These are phyloP conservation scores for Nephelium lappaceum DNA, from an alignment of 345 rosid genomes.

Conservation along the genomic window DNA sequence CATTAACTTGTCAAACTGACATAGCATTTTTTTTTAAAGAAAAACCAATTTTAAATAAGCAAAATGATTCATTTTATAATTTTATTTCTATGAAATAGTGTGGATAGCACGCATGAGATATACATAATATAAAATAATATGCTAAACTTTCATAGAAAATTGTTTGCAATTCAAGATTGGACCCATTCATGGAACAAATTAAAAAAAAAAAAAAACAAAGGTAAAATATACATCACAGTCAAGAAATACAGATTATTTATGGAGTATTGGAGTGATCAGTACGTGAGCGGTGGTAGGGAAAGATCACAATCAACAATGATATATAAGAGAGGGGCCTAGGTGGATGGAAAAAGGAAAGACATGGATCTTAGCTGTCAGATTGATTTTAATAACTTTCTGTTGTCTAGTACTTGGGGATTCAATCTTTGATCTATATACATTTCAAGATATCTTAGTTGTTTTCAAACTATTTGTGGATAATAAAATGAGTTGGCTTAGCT, in stretches of 20 bases:
- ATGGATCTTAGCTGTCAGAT: neutral
- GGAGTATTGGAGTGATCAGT: no score
- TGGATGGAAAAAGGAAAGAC: neutral
- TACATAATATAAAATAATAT: no score
- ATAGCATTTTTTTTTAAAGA: neutral
- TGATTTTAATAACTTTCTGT: neutral
- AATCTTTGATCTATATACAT: neutral
- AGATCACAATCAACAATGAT: no score
- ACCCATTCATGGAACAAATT: no score
- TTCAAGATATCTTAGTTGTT: no score
- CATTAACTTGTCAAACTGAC: neutral
- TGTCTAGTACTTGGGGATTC: slow-evolving; percentile 16
- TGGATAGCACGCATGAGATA: neutral
- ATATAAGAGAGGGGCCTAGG: neutral
- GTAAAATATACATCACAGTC: no score
- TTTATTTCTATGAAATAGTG: neutral
- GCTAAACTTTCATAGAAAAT: neutral
- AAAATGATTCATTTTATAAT: neutral
- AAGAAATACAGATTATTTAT: no score
- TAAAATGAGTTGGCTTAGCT: no score
- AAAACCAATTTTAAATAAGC: neutral
- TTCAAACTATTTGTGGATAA: no score
- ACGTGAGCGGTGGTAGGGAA: no score
- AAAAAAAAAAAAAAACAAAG: no score
- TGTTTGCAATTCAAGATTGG: neutral